phyloP scores from a whole-genome alignment of 768 basidiomycete species.

The Psilocybe sp. region DNA sequence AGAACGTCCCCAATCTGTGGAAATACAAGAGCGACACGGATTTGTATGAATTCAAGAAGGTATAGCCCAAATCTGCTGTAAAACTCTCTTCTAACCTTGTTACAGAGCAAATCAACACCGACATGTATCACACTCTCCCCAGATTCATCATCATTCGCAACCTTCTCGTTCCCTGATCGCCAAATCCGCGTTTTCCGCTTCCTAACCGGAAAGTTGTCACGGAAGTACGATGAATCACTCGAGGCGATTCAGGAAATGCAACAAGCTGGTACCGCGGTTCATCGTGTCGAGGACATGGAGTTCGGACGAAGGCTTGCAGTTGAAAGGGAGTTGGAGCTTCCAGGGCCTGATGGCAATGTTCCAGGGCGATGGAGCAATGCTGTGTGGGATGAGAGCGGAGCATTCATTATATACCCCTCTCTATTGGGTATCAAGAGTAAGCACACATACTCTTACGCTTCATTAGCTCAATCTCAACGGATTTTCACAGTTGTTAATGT shows the following conservation, averaged over 20 bases:
- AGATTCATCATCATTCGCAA: conserved; percentile 84
- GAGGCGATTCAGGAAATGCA: conserved; percentile 97
- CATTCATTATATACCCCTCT: conserved; percentile 91
- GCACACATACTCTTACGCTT: conserved; percentile 1
- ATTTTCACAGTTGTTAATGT: conserved; percentile 77
- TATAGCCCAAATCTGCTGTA: conserved; percentile 23
- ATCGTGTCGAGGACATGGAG: conserved; percentile 97
- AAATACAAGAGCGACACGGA: conserved; percentile 89
- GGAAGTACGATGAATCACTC: conserved; percentile 94
- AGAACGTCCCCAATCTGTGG: conserved; percentile 79
- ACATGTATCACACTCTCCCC: conserved; percentile 92
- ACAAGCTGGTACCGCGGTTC: conserved; percentile 91
- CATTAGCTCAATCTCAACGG: not conserved
- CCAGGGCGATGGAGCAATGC: conserved; percentile 84
- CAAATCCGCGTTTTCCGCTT: conserved; percentile 94
- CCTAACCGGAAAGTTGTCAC: conserved; percentile 81
- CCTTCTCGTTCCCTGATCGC: conserved; percentile 90
- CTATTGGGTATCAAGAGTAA: conserved; percentile 93
- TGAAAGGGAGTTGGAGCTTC: conserved; percentile 87
- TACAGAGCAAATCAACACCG: conserved; percentile 85
- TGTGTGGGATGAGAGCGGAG: conserved; percentile 98
- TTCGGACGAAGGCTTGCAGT: conserved; percentile 94
- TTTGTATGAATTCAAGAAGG: conserved; percentile 98
- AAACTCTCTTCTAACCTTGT: not conserved
- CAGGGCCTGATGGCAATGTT: conserved; percentile 67